Evolutionary conservation across 202 grass and related monocot species (phyloP).

Genomic region (Carex arenaria): DNA sequence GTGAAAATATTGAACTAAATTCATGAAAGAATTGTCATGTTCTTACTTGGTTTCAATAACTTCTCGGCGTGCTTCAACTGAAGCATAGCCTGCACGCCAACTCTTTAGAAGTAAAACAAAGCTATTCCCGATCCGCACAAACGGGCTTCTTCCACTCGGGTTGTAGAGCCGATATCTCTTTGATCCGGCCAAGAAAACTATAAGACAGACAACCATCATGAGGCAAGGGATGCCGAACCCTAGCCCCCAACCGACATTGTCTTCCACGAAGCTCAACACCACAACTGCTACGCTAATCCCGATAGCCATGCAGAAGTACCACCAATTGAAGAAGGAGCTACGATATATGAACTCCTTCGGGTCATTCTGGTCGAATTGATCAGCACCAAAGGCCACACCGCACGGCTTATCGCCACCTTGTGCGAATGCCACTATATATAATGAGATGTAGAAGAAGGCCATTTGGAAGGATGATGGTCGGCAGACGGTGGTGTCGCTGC

Average conservation of each 20-base stretch:
- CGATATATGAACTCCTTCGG: slow-evolving; percentile 24
- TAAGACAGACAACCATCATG: slow-evolving; percentile 19
- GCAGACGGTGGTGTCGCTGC: background rate
- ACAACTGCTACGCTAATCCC: slow-evolving; percentile 27
- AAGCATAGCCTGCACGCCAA: background rate
- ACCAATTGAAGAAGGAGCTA: slow-evolving; percentile 69
- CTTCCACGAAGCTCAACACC: slow-evolving; percentile 33
- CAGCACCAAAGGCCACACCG: slow-evolving; percentile 32
- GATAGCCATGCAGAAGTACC: slow-evolving; percentile 38
- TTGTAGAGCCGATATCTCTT: slow-evolving; percentile 40
- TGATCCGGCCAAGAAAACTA: slow-evolving; percentile 39
- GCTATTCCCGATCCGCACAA: slow-evolving; percentile 9
- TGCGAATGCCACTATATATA: slow-evolving; percentile 36
- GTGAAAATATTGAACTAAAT: background rate
- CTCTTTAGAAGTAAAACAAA: background rate
- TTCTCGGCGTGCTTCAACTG: background rate
- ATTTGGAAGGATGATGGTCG: slow-evolving; percentile 28
- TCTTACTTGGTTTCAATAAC: background rate
- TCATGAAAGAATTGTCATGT: background rate
- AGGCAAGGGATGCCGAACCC: slow-evolving; percentile 42
- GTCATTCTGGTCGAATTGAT: slow-evolving; percentile 53
- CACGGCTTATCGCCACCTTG: slow-evolving; percentile 45
- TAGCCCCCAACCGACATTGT: slow-evolving; percentile 46
- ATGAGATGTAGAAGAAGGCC: slow-evolving; percentile 37
- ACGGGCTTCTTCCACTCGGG: slow-evolving; percentile 7